Base-by-base conservation (phyloP, 192 early-diverging fungal genomes). In the Backusella circina region DNA sequence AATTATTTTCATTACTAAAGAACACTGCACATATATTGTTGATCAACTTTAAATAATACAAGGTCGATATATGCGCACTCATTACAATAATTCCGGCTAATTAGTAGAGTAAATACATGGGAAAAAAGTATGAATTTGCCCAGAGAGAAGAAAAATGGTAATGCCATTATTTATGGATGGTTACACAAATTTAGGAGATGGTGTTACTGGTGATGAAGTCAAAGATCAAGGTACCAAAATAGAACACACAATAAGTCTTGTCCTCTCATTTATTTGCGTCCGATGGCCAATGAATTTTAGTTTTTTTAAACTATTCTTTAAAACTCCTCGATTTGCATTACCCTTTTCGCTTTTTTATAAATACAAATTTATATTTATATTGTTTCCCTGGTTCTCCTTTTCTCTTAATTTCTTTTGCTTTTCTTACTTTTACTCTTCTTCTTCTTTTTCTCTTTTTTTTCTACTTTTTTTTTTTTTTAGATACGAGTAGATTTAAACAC, bases 351-450 rank as follows among this genome's bases (percentile, higher is more conserved):
- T 61, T 61, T 68, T 68, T 68, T 68, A 68, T 38, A 68, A 68
- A 67, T 37, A 35, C 33, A 68, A 38, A 37, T 37, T 68, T 68
- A 68, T 68, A 68, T 68, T 68, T 68, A 35, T 37, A 37, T 68
- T 32, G 67, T 35, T 38, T 68, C 37, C 37, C 21, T 36, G 54
- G 54, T 36, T 68, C 33, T 36, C 37, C 37, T 36, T 68, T 35
- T 36, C 23, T 68, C 21, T 68, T 68, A 68, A n/a, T 68, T 36
- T 68, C 32, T 68, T 68, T 35, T 26, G 28, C 28, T 67, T 33
- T 31, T 36, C 26, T 67, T 33, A 33, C 28, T 67, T 67, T 67
- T 31, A 28, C 33, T 36, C 33, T 68, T 35, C 16, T 68, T 36
- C 37, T 37, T 35, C 33, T 65, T 4, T 30, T 30, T 31, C 16